A percentile compares a stretch with the other conserved stretches of the same genome.
phyloP scores from a whole-genome alignment of 345 rosid species.

The Gossypium herbaceum region DNA sequence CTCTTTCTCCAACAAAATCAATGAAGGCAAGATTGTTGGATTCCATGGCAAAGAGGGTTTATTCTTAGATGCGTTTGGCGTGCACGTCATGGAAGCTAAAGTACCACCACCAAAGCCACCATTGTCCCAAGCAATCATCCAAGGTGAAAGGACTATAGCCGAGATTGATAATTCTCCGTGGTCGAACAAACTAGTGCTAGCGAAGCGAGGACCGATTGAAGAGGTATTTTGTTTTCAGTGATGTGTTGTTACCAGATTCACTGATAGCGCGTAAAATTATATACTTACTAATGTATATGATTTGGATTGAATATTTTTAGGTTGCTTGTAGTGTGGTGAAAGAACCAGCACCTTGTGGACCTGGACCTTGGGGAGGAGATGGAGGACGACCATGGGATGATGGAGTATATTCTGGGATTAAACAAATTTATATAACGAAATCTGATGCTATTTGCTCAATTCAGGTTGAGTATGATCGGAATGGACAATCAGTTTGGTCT shows the following conservation, averaged over 20 bases:
- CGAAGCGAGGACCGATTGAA: constrained; percentile 49
- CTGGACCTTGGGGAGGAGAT: constrained; percentile 96
- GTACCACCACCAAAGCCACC: constrained; percentile 36
- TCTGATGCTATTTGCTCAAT: constrained; percentile 61
- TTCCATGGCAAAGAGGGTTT: constrained; percentile 76
- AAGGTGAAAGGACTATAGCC: constrained; percentile 32
- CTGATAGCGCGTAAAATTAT: too few relatives aligned
- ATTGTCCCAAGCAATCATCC: constrained; percentile 39
- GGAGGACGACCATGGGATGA: constrained; percentile 89
- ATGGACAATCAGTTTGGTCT: constrained; percentile 95
- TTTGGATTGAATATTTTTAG: constrained; percentile 27
- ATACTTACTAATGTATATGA: not conserved
- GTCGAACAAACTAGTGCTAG: constrained; percentile 70
- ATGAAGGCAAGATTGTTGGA: constrained; percentile 74
- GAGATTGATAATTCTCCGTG: constrained; percentile 64
- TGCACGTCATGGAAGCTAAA: constrained; percentile 49
- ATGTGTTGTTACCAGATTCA: too few relatives aligned
- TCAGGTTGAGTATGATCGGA: constrained; percentile 84
- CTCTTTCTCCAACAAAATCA: constrained; percentile 48
- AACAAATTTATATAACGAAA: constrained; percentile 65
- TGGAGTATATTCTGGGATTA: constrained; percentile 81
- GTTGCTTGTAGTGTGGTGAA: constrained; percentile 58
- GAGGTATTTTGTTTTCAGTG: constrained; percentile 41
- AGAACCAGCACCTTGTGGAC: constrained; percentile 71
- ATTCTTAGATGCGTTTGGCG: constrained; percentile 76